These are phyloP conservation scores for Dothistroma septosporum DNA, from an alignment of 2,329 filamentous ascomycete species.

Conservation along the genomic window DNA sequence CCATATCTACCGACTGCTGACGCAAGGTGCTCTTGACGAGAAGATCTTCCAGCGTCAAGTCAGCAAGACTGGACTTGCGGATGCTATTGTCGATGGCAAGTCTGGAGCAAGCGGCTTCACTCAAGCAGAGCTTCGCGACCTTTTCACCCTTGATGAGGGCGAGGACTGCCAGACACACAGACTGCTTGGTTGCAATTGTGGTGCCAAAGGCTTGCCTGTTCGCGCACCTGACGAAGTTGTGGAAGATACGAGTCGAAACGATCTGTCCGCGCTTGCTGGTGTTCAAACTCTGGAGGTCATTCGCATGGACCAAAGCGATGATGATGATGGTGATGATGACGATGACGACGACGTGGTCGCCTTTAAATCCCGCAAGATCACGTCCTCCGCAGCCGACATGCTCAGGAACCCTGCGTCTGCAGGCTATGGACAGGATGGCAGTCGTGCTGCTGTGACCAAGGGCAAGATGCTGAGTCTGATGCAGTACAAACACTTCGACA, in stretches of 20 bases:
- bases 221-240: slow-evolving; percentile 23
- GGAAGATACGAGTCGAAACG: slow-evolving; percentile 21
- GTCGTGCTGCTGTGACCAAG: slow-evolving; percentile 26
- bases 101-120: slow-evolving; percentile 59
- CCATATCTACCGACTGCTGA: slow-evolving; percentile 65
- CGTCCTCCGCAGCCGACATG: slow-evolving; percentile 26
- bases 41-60: slow-evolving; percentile 72
- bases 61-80: slow-evolving; percentile 65
- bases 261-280: slow-evolving; percentile 22
- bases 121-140: slow-evolving; percentile 60
- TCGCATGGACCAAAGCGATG: slow-evolving; percentile 28
- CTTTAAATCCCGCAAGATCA: slow-evolving; percentile 26
- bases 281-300: slow-evolving; percentile 18
- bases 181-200: slow-evolving; percentile 60
- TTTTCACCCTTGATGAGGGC: slow-evolving; percentile 62
- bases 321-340: slow-evolving; percentile 26
- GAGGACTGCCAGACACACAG: slow-evolving; percentile 64
- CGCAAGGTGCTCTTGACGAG: slow-evolving; percentile 66
- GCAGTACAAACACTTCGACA: slow-evolving; percentile 53
- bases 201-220: slow-evolving; percentile 47
- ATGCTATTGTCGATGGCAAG: slow-evolving; percentile 67
- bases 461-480: slow-evolving; percentile 50
- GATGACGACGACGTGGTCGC: slow-evolving; percentile 24
- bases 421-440: slow-evolving; percentile 34
- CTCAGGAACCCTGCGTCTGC: neutral